Conservation (phyloP, 805 yeast species). For the Millerozyma miso region DNA sequence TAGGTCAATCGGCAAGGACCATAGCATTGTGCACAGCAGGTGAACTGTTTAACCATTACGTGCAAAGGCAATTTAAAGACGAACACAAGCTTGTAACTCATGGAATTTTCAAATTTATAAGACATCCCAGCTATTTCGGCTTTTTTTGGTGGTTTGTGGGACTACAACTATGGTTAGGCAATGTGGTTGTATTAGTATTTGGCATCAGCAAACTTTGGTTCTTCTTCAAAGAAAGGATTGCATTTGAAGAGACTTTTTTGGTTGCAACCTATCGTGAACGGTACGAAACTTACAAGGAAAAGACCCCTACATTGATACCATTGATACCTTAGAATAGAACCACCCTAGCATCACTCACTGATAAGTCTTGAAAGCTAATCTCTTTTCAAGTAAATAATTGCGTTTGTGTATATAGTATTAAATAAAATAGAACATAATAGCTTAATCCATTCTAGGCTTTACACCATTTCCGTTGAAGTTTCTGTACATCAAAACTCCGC, state of each 20-base stretch:
- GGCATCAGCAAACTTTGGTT: constrained; percentile 58
- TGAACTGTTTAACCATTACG: constrained; percentile 76
- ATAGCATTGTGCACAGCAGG: constrained; percentile 87
- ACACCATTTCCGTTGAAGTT: constrained; percentile 53
- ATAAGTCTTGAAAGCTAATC: background rate
- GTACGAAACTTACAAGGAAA: constrained; percentile 50
- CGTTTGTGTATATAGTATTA: background rate
- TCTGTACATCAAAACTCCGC: constrained; percentile 71
- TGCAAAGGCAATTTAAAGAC: constrained; percentile 48
- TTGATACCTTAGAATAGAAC: constrained; percentile 25
- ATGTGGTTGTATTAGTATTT: constrained; percentile 52
- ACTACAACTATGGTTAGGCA: constrained; percentile 65
- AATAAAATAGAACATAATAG: background rate
- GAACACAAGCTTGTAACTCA: constrained; percentile 66
- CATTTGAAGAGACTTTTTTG: constrained; percentile 65
- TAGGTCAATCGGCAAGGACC: constrained; percentile 70
- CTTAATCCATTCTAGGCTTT: constrained; percentile 11
- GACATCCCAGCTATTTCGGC: constrained; percentile 93
- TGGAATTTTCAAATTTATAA: constrained; percentile 62
- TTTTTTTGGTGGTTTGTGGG: constrained; percentile 94
- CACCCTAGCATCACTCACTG: background rate
- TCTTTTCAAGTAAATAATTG: background rate
- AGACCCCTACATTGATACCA: constrained; percentile 62
- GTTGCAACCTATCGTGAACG: constrained; percentile 66
- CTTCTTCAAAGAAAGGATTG: constrained; percentile 68